phyloP scores from a whole-genome alignment of 192 early-diverging fungal genomes.

The Backusella luteola region DNA sequence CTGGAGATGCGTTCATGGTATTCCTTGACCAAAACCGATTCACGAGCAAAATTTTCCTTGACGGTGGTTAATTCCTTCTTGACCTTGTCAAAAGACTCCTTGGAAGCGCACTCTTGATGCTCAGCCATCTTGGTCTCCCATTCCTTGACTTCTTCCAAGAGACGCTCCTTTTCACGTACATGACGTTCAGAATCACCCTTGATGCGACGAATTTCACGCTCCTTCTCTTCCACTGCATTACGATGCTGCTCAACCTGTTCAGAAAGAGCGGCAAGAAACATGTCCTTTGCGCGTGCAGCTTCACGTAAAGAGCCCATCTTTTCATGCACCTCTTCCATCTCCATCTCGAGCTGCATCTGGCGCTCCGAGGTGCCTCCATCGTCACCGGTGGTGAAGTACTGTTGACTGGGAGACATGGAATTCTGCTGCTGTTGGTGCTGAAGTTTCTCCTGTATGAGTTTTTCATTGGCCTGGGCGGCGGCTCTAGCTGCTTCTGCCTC shows the following conservation, averaged over 20 bases:
- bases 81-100: slow-evolving; percentile 27
- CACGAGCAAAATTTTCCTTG: slow-evolving; percentile 25
- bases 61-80: slow-evolving; percentile 19
- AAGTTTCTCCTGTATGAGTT: neutral
- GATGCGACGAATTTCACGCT: slow-evolving; percentile 33
- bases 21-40: slow-evolving; percentile 14
- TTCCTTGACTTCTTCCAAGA: slow-evolving; percentile 24
- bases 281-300: slow-evolving; percentile 39
- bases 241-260: slow-evolving; percentile 37
- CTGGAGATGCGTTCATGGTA: slow-evolving; percentile 13
- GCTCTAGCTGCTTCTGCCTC: slow-evolving; percentile 34
- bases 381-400: neutral
- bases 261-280: slow-evolving; percentile 36
- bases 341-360: slow-evolving; percentile 27
- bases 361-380: slow-evolving; percentile 8
- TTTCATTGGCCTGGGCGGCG: slow-evolving; percentile 20
- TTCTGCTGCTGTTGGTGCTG: neutral
- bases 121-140: slow-evolving; percentile 17
- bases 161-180: slow-evolving; percentile 32
- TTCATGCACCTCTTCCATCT: slow-evolving; percentile 41
- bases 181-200: slow-evolving; percentile 27
- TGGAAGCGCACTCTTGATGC: slow-evolving; percentile 20
- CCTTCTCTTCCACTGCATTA: slow-evolving; percentile 37
- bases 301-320: slow-evolving; percentile 36
- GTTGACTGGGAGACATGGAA: neutral